Evolutionary conservation across 176 grass and related monocot species (phyloP).

Genomic region (Zoysia pacifica): DNA sequence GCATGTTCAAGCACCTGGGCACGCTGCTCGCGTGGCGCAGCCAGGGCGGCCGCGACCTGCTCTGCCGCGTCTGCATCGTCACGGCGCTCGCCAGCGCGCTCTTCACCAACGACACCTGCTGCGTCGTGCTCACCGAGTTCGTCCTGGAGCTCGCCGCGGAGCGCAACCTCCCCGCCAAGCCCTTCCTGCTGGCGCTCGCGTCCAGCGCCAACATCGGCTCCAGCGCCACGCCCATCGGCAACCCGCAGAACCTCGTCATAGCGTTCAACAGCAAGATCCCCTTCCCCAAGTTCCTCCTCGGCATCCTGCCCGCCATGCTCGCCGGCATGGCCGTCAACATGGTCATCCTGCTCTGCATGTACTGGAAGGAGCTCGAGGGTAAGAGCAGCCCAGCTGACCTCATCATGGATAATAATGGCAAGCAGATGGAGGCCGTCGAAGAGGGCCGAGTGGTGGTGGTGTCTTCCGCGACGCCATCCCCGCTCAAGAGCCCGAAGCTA

Average conservation of each 20-base stretch:
- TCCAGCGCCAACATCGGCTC: slow-evolving; percentile 97
- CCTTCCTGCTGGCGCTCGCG: slow-evolving; percentile 80
- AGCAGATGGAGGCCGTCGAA: slow-evolving; percentile 39
- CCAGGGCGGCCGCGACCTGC: slow-evolving; percentile 81
- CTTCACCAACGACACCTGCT: slow-evolving; percentile 98
- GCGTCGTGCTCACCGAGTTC: slow-evolving; percentile 97
- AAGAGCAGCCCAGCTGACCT: neutral
- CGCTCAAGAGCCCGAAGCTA: slow-evolving; percentile 28
- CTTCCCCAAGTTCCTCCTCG: slow-evolving; percentile 68
- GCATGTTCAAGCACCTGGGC: slow-evolving; percentile 87
- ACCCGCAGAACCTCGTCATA: slow-evolving; percentile 95
- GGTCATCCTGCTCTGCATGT: slow-evolving; percentile 73
- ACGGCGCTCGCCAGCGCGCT: slow-evolving; percentile 73
- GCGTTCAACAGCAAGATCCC: slow-evolving; percentile 82
- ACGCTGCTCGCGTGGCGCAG: slow-evolving; percentile 69
- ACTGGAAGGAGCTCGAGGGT: slow-evolving; percentile 62
- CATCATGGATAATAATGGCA: neutral
- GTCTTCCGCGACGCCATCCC: neutral
- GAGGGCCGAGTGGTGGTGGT: slow-evolving; percentile 26
- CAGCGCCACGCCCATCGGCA: slow-evolving; percentile 83
- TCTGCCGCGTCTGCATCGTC: slow-evolving; percentile 85
- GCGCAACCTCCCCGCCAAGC: slow-evolving; percentile 84
- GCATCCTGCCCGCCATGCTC: slow-evolving; percentile 82
- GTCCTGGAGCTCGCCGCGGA: slow-evolving; percentile 84
- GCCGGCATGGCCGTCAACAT: slow-evolving; percentile 72